These are phyloP conservation scores for Cinnamomum chago DNA, from an alignment of 164 flowering plant species.

Conservation along the genomic window DNA sequence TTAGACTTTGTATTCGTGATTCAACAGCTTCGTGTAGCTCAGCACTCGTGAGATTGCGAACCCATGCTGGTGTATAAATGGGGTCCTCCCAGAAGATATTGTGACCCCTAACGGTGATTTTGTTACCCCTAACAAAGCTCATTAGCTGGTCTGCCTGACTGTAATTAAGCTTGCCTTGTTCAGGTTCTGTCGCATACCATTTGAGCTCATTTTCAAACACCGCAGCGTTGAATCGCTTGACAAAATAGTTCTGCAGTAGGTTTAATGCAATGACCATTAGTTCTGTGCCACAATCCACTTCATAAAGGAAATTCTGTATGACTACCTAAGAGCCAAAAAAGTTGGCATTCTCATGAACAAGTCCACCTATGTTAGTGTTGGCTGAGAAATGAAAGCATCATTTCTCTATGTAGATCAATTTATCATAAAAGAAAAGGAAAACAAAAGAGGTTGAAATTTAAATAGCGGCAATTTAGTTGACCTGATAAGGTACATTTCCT, in stretches of 20 bases:
- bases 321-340: no score
- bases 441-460: neutral
- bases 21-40: conserved; percentile 50
- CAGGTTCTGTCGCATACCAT: conserved; percentile 81
- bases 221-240: conserved; percentile 79
- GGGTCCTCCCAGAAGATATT: conserved; percentile 98
- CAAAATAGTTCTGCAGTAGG: conserved; percentile 66
- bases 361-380: no score
- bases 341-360: no score
- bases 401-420: no score
- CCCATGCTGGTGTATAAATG: conserved; percentile 70
- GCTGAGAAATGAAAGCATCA: no score
- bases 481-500: conserved; percentile 77
- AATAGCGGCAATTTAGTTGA: conserved; percentile 4
- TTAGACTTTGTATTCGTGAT: conserved; percentile 58
- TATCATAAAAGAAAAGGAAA: no score
- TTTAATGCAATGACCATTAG: neutral
- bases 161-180: conserved; percentile 67
- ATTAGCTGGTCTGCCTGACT: conserved; percentile 69
- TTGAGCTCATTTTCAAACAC: conserved; percentile 95
- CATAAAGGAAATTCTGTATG: no score
- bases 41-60: conserved; percentile 49
- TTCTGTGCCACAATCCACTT: no score
- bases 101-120: conserved; percentile 68
- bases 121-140: conserved; percentile 59